Conservation (phyloP, 2,329 filamentous ascomycete species). For the Balansia obtecta region DNA sequence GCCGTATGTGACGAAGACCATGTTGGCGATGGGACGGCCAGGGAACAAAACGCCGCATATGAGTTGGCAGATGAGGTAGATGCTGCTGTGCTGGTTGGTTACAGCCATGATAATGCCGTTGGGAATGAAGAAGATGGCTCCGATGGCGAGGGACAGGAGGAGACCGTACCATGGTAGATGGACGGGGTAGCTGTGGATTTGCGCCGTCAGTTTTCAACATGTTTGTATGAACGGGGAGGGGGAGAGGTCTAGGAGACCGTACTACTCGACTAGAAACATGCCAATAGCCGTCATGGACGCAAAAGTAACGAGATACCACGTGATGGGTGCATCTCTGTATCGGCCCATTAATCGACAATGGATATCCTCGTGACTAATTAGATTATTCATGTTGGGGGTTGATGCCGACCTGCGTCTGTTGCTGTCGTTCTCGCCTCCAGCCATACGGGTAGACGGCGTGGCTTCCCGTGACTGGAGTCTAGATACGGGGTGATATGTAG, state of each 20-base stretch:
- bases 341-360: conserved; percentile 74
- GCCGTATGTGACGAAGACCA: conserved; percentile 87
- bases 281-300: conserved; percentile 64
- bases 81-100: conserved; percentile 78
- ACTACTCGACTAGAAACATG: conserved; percentile 79
- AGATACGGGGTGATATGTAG: conserved; percentile 39
- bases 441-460: conserved; percentile 9
- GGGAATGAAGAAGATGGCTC: conserved; percentile 72
- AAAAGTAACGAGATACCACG: conserved; percentile 71
- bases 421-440: conserved; percentile 11
- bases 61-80: conserved; percentile 77
- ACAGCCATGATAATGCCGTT: conserved; percentile 91
- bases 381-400: conserved; percentile 32
- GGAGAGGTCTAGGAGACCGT: conserved; percentile 25
- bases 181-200: conserved; percentile 50
- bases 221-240: too few species aligned
- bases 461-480: conserved; percentile 12
- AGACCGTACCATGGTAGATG: conserved; percentile 81
- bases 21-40: conserved; percentile 76
- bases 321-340: conserved; percentile 70
- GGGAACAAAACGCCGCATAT: conserved; percentile 74
- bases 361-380: conserved; percentile 64
- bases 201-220: not conserved
- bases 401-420: conserved; percentile 21
- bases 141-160: conserved; percentile 64